Percentiles rank a stretch among this genome's conserved stretches.
Evolutionary conservation across 2,329 filamentous ascomycete species (phyloP).

Genomic region (Aspergillus calidoustus): DNA sequence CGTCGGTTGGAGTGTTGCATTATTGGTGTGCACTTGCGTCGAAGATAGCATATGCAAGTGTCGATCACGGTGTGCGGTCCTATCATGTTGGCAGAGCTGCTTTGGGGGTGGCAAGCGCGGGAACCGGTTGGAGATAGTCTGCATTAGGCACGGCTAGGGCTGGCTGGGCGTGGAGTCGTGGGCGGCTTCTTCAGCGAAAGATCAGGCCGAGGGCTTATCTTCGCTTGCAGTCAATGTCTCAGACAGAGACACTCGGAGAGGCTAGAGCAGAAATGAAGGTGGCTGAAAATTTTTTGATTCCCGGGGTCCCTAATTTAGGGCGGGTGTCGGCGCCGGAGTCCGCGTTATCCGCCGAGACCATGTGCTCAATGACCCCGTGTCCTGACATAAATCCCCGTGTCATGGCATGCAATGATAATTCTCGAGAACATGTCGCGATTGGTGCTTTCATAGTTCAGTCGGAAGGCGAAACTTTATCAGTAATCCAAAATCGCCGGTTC

Average conservation of each 20-base stretch:
- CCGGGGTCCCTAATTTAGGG: no score
- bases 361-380: neutral
- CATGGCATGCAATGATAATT: neutral
- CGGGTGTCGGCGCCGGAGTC: neutral
- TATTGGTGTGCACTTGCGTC: neutral
- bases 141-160: conserved; percentile 4
- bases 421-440: neutral
- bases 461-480: neutral
- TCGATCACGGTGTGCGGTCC: neutral
- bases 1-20: neutral
- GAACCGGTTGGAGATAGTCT: neutral
- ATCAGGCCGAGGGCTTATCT: neutral
- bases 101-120: neutral
- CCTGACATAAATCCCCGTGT: neutral
- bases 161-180: neutral
- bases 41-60: neutral
- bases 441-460: neutral
- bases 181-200: neutral
- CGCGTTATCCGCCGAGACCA: neutral
- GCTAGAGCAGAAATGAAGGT: neutral
- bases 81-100: neutral
- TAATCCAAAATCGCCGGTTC: neutral
- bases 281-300: no score
- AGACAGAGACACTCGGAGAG: neutral
- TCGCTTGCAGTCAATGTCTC: neutral